A percentile compares a stretch with the other conserved stretches of the same genome.
These are phyloP conservation scores for Chrysanthemum seticuspe DNA, from an alignment of 129 eudicot genomes.

Conservation along the genomic window DNA sequence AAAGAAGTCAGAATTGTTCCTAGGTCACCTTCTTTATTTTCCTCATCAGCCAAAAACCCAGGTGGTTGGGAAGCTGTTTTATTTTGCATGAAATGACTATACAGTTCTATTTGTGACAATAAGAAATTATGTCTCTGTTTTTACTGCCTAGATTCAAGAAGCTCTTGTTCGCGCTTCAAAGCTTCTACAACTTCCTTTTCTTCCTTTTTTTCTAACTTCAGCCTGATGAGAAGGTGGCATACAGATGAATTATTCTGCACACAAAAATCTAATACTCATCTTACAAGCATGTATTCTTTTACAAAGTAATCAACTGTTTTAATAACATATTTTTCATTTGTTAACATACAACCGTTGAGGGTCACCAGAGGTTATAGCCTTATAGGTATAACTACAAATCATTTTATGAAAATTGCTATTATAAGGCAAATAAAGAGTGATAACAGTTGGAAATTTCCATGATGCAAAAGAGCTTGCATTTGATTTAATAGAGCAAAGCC, in stretches of 20 bases:
- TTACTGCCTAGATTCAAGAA: slow-evolving; percentile 29
- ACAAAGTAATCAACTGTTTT: too few relatives aligned
- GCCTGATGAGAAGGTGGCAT: slow-evolving; percentile 43
- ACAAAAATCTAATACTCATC: too few relatives aligned
- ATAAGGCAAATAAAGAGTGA: too few relatives aligned
- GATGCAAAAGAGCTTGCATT: too few relatives aligned
- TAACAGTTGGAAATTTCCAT: too few relatives aligned
- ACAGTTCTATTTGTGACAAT: slow-evolving; percentile 74
- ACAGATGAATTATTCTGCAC: not conserved
- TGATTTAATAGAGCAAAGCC: too few relatives aligned
- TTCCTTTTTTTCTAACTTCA: slow-evolving; percentile 74
- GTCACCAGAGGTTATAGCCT: too few relatives aligned
- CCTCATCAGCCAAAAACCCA: slow-evolving; percentile 14
- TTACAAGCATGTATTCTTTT: too few relatives aligned
- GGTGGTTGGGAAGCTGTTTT: slow-evolving; percentile 45
- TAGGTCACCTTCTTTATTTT: slow-evolving; percentile 30
- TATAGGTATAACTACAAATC: too few relatives aligned
- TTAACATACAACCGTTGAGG: too few relatives aligned
- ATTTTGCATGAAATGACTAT: slow-evolving; percentile 84
- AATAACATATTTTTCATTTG: too few relatives aligned
- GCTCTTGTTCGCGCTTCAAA: slow-evolving; percentile 39
- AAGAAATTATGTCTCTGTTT: slow-evolving; percentile 76
- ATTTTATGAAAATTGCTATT: too few relatives aligned
- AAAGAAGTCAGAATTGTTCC: slow-evolving; percentile 17
- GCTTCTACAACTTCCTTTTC: slow-evolving; percentile 93